Percentiles rank a stretch among this genome's conserved stretches.
Evolutionary conservation across 495 filamentous ascomycete genomes (phyloP).

Genomic region (Bryoglossum gracile): DNA sequence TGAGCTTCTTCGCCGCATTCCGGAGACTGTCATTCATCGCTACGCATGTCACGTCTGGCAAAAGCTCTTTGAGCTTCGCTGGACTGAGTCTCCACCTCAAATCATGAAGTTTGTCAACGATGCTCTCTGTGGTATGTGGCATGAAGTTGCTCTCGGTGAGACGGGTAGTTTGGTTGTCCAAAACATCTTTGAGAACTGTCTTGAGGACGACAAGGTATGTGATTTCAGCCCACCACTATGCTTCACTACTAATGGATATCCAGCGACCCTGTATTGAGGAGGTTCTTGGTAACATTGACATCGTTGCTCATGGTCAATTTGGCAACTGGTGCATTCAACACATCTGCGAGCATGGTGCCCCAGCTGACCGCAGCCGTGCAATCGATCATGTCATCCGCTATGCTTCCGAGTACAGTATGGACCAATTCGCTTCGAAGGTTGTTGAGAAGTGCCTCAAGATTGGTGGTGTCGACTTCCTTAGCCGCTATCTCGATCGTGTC

Average conservation of each 20-base stretch:
- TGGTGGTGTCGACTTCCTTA: conserved; percentile 80
- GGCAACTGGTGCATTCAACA: conserved; percentile 99
- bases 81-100: conserved; percentile 89
- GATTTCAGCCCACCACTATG: not conserved
- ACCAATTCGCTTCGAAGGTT: conserved; percentile 98
- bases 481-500: conserved; percentile 87
- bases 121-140: conserved; percentile 93
- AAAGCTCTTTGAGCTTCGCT: conserved; percentile 97
- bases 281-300: conserved; percentile 85
- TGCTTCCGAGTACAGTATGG: conserved; percentile 95
- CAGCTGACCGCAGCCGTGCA: conserved; percentile 83
- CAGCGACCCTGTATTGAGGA: conserved; percentile 96
- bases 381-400: conserved; percentile 91
- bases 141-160: conserved; percentile 93
- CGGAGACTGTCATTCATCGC: conserved; percentile 95
- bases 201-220: conserved; percentile 94
- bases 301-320: conserved; percentile 96
- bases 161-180: conserved; percentile 97
- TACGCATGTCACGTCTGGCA: conserved; percentile 99
- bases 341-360: conserved; percentile 93
- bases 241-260: conserved; percentile 2
- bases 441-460: conserved; percentile 99
- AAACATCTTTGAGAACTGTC: conserved; percentile 98
- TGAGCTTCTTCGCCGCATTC: conserved; percentile 89
- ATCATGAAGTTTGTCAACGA: conserved; percentile 99